Base-by-base conservation (phyloP, 306 rosid species). In the Medicago ruthenica region DNA sequence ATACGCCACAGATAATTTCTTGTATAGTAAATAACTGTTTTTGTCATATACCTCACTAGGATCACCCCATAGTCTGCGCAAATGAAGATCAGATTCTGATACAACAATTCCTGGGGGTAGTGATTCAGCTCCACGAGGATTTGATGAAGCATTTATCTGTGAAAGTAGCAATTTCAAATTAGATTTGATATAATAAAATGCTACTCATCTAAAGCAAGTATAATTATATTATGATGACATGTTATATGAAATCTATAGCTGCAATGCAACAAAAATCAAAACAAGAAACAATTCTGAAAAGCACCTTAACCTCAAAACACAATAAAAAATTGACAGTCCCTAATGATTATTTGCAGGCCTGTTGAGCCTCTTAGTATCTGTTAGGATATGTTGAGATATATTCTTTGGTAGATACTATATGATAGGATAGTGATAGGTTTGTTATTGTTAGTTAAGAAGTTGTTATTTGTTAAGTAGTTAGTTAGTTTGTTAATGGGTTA, bases 61-160 rank as follows among this genome's bases (percentile, higher is more conserved):
- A 24, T 89, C 96, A 55, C 99, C 99, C 99, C 99, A 96, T 79
- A 92, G 78, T 82, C 99, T 87, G 60, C 92, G 96, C 83, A 89
- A 65, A 81, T 90, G 82, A 61, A 92, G 84, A 86, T 96, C 99
- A 76, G 99, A 84, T 79, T 90, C 86, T 58, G 97, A 39, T 60
- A 80, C 99, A 83, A 96, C 75, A 80, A 96, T 90, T 84, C 91
- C 91, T 4, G 97, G 98, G 67, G 99, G 98, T 22, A 96, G 85
- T 64, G 84, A 81, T 83, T 92, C 99, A 7, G 99, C 97, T 65
- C 99, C 99, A 75, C 79, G 91, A 61, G 99, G 99, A 84, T 96
- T 96, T 83, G 97, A 83, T 60, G 93, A 78, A 83, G 78, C 96
- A 81, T 89, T 79, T 81, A 96, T 84, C 99, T 87, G 83, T 6